Conservation (phyloP, 192 early-diverging fungal species). For the Mycoemilia scoparia region DNA sequence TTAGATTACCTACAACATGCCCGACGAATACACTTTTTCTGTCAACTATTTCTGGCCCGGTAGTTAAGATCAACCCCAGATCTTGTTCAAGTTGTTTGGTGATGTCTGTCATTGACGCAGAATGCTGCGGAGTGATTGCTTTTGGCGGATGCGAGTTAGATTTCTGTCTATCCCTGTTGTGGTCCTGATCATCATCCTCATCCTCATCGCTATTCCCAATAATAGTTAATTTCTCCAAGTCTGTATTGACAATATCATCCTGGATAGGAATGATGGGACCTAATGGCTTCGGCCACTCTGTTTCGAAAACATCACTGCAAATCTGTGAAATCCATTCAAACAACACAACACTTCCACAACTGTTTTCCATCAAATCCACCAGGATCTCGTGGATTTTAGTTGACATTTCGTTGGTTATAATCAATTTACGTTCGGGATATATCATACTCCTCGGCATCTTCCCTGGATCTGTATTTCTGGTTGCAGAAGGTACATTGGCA, state of each 20-base stretch:
- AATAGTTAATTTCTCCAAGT: background rate
- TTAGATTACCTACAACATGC: constrained; percentile 42
- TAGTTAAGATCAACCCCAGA: constrained; percentile 26
- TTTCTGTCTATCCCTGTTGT: background rate
- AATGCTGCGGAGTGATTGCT: constrained; percentile 5
- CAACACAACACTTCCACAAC: constrained; percentile 17
- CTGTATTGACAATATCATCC: background rate
- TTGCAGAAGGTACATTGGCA: background rate
- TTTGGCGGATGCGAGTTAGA: background rate
- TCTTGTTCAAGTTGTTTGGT: background rate
- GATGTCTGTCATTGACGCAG: background rate
- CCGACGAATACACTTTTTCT: constrained; percentile 75
- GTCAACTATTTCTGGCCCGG: constrained; percentile 43
- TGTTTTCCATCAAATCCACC: constrained; percentile 10
- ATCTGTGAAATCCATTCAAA: constrained; percentile 26
- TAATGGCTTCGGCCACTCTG: constrained; percentile 14
- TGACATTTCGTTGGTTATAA: constrained; percentile 9
- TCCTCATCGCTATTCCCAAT: background rate
- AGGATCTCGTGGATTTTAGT: constrained; percentile 6
- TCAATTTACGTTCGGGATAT: constrained; percentile 9
- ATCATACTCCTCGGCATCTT: constrained; percentile 1
- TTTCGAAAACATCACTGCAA: constrained; percentile 9
- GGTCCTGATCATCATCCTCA: background rate
- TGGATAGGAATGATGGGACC: constrained; percentile 16
- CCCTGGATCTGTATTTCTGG: constrained; percentile 3